These are phyloP conservation scores for Amphibolis antarctica DNA, from an alignment of 106 monocot species.

Conservation along the genomic window DNA sequence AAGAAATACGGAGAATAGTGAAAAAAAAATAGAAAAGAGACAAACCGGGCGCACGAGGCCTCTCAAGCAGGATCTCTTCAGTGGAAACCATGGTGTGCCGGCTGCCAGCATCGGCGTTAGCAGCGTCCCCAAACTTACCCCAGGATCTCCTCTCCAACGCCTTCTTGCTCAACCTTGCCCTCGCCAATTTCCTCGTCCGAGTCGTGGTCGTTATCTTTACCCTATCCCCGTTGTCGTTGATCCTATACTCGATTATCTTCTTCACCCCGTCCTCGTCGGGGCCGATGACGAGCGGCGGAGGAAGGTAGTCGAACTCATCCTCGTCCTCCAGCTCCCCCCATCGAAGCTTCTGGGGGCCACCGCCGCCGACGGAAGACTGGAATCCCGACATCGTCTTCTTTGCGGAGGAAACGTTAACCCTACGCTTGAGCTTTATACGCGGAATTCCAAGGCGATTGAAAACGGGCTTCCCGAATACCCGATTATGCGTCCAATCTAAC, in stretches of 20 bases:
- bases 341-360: constrained; percentile 23
- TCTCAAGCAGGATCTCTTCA: constrained; percentile 82
- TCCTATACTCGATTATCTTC: constrained; percentile 57
- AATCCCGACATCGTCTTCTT: no score
- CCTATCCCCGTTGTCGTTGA: constrained; percentile 74
- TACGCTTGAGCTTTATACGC: no score
- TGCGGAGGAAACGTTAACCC: no score
- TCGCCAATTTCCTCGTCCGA: constrained; percentile 52
- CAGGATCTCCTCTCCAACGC: constrained; percentile 73
- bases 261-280: constrained; percentile 79
- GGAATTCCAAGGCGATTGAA: no score
- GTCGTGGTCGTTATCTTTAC: constrained; percentile 67
- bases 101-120: constrained; percentile 47
- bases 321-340: constrained; percentile 89
- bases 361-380: no score
- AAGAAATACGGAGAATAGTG: background rate
- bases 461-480: no score
- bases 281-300: constrained; percentile 59
- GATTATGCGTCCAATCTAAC: no score
- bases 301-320: constrained; percentile 61
- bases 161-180: constrained; percentile 69
- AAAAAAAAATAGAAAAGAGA: background rate
- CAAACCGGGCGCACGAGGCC: constrained; percentile 62
- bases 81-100: constrained; percentile 87
- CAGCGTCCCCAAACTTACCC: constrained; percentile 81